phyloP scores from a whole-genome alignment of 352 stramenopile genomes.

The Phytopythium boreale region DNA sequence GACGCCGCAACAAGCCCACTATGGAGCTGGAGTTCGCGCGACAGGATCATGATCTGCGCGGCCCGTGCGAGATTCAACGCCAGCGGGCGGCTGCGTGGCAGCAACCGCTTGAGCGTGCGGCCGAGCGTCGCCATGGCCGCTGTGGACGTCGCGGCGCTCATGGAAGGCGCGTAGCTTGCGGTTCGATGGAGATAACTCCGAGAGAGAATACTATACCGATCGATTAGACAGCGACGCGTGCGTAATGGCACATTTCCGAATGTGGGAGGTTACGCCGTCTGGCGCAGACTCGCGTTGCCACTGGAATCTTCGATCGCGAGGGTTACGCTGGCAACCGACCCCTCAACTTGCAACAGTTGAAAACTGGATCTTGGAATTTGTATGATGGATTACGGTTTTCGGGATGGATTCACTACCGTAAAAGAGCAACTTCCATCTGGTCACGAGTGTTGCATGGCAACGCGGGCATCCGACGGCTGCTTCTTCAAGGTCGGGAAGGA shows the following conservation, averaged over 20 bases:
- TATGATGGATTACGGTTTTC: background rate
- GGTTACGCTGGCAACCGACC: background rate
- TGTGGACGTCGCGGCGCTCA: background rate
- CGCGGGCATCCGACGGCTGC: background rate
- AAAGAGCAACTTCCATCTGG: background rate
- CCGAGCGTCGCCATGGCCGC: background rate
- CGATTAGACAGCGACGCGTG: background rate
- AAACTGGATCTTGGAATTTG: background rate
- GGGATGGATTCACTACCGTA: background rate
- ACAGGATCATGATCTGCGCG: conserved; percentile 6
- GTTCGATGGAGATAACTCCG: too few relatives aligned
- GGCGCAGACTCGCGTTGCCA: background rate
- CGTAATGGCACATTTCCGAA: background rate
- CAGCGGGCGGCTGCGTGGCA: background rate
- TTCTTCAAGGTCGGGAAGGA: conserved; percentile 4
- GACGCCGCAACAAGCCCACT: background rate
- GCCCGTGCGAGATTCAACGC: background rate
- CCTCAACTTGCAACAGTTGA: background rate
- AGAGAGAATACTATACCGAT: too few relatives aligned
- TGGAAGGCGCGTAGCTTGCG: background rate
- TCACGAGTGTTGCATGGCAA: conserved; percentile 3
- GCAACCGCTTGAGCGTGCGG: conserved; percentile 8
- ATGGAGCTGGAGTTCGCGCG: background rate
- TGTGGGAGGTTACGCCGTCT: background rate
- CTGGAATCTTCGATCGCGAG: background rate